Evolutionary conservation across 768 basidiomycete genomes (phyloP).

Genomic region (Hygrocybe punicea): DNA sequence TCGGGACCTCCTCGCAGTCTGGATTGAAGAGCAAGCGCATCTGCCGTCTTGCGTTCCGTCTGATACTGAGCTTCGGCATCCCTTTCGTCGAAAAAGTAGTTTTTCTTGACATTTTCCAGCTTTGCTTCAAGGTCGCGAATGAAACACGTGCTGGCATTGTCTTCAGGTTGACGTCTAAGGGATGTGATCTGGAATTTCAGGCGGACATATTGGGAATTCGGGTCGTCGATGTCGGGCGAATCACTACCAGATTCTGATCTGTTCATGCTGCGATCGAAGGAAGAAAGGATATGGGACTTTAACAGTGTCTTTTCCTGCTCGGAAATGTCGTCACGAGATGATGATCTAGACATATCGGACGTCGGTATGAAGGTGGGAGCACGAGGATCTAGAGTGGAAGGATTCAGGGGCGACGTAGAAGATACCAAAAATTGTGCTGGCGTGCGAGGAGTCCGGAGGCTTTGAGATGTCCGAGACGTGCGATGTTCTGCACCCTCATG

Average conservation of each 20-base stretch:
- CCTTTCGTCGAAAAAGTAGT: constrained; percentile 69
- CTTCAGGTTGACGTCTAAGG: constrained; percentile 33
- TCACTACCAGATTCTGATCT: constrained; percentile 28
- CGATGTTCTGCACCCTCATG: constrained; percentile 6
- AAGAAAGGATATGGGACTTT: constrained; percentile 19
- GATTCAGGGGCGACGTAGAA: constrained; percentile 17
- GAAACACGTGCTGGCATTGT: constrained; percentile 26
- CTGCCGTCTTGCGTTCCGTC: constrained; percentile 49
- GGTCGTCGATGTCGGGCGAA: constrained; percentile 48
- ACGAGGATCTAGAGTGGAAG: constrained; percentile 38
- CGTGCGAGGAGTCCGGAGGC: constrained; percentile 29
- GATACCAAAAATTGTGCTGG: constrained; percentile 32
- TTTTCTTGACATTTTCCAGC: constrained; percentile 45
- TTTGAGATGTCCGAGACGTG: constrained; percentile 26
- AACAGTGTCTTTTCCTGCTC: constrained; percentile 13
- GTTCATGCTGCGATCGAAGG: constrained; percentile 16
- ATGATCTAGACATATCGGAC: constrained; percentile 6
- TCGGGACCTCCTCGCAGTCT: constrained; percentile 30
- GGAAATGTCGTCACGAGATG: constrained; percentile 9
- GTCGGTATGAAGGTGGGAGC: constrained; percentile 41
- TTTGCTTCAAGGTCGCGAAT: constrained; percentile 43
- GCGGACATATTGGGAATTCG: constrained; percentile 58
- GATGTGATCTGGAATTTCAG: constrained; percentile 56
- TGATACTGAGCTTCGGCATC: constrained; percentile 61
- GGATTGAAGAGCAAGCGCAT: constrained; percentile 44